Evolutionary conservation across 768 basidiomycete genomes (phyloP).

Genomic region (Hygrocybe punicea): DNA sequence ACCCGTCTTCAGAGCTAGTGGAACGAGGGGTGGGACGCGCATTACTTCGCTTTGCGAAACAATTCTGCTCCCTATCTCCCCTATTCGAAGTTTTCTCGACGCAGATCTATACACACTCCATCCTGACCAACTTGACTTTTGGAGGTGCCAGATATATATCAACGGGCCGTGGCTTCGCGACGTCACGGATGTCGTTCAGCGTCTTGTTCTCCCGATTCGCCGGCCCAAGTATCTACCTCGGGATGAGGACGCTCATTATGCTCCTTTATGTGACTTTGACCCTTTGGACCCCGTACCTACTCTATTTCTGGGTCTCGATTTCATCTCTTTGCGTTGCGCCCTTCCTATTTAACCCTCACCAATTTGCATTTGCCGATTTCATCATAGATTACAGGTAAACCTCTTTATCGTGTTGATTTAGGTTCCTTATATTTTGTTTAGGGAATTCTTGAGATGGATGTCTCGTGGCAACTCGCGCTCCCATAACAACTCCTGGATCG

Average conservation of each 20-base stretch:
- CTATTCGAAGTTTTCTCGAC: slow-evolving; percentile 98
- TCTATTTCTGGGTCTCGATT: slow-evolving; percentile 98
- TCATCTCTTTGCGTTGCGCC: slow-evolving; percentile 89
- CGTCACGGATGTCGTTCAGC: slow-evolving; percentile 89
- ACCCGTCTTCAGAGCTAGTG: slow-evolving; percentile 65
- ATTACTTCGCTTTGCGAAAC: slow-evolving; percentile 85
- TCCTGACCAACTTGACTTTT: slow-evolving; percentile 93
- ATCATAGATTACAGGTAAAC: slow-evolving; percentile 88
- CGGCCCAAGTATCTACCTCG: slow-evolving; percentile 96
- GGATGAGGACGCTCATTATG: slow-evolving; percentile 89
- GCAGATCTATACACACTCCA: slow-evolving; percentile 97
- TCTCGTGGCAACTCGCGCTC: slow-evolving; percentile 95
- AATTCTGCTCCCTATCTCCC: slow-evolving; percentile 91
- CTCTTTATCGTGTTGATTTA: neutral
- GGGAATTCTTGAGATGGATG: slow-evolving; percentile 99
- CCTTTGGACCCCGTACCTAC: slow-evolving; percentile 86
- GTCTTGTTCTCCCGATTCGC: slow-evolving; percentile 98
- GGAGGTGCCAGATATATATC: slow-evolving; percentile 99
- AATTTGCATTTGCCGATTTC: slow-evolving; percentile 96
- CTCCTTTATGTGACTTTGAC: slow-evolving; percentile 91
- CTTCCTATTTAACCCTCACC: slow-evolving; percentile 99
- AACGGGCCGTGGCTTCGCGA: slow-evolving; percentile 98
- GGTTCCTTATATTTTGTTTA: slow-evolving; percentile 30
- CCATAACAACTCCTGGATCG: slow-evolving; percentile 98
- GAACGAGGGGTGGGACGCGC: slow-evolving; percentile 94